Conservation (phyloP, 208 protist species). For the Wallacemonas sp. region DNA sequence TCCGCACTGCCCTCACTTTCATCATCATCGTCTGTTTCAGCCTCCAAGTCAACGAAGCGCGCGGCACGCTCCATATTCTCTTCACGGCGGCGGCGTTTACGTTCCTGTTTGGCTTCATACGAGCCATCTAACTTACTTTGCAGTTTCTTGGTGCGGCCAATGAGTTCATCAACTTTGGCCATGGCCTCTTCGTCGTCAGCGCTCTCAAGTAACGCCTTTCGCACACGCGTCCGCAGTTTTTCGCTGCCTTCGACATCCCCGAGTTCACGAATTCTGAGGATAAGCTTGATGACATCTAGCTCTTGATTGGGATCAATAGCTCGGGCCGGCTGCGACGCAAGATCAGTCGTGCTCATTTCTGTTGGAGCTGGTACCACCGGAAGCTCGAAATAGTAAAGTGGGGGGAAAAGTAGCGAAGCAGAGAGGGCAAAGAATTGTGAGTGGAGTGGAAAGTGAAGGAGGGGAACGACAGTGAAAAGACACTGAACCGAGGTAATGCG, state of each 20-base stretch:
- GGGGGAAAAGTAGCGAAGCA: not conserved
- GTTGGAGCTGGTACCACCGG: not conserved
- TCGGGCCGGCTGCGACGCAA: not conserved
- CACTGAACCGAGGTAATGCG: too few species aligned
- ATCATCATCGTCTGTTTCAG: slow-evolving; percentile 62
- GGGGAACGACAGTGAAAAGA: not conserved
- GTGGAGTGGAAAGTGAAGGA: not conserved
- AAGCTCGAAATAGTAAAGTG: not conserved
- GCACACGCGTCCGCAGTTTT: slow-evolving; percentile 52
- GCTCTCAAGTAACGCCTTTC: slow-evolving; percentile 44
- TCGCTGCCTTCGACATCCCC: slow-evolving; percentile 56
- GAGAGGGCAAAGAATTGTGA: not conserved
- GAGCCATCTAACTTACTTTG: slow-evolving; percentile 67
- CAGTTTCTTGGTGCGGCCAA: slow-evolving; percentile 37
- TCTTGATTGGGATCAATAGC: slow-evolving; percentile 57
- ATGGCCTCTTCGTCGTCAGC: slow-evolving; percentile 42
- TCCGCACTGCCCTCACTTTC: slow-evolving; percentile 34
- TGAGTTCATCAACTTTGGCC: slow-evolving; percentile 38
- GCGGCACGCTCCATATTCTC: slow-evolving; percentile 28
- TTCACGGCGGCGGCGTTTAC: slow-evolving; percentile 52
- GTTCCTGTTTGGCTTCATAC: slow-evolving; percentile 51
- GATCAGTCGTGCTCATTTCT: slow-evolving; percentile 1
- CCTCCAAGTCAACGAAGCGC: slow-evolving; percentile 63
- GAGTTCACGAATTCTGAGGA: slow-evolving; percentile 50
- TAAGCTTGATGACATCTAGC: slow-evolving; percentile 55